Base-by-base conservation (phyloP, 768 basidiomycete species). In the Omphalotus guepiniiformis region DNA sequence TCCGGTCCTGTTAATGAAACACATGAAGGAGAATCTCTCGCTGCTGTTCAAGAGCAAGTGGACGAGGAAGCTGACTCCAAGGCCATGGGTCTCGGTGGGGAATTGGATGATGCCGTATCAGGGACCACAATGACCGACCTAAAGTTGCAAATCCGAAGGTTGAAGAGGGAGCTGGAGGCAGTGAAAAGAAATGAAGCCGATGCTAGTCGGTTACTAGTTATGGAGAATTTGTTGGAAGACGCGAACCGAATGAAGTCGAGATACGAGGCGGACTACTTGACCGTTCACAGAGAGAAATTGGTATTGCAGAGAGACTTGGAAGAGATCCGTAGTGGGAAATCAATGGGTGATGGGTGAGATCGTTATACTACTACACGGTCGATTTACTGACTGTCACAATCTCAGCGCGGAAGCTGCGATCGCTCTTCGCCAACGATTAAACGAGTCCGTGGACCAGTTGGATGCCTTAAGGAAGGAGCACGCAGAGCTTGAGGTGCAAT, bases 101-200 rank as follows among this genome's bases (percentile, higher is more conserved):
- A 95, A 66, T 71, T 96, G n/a, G 89, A 93, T 50, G 83, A 93
- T 54, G 90, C 90, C 0, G 75, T 92, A 36, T 64, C 79, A 22
- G 89, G 90, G 21, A 88, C 83, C 39, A 92, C 87, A 9, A 93
- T 85, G 82, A 98, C 93, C 1, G 91, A 93, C 60, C 70, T 97
- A 52, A 96, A 94, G 61, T 72, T 97, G 23, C 85, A 90, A 59
- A 80, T 97, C 41, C 80, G 85, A 50, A 84, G 80, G 50, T 75
- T 97, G 23, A 72, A 88, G 61, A 71, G 92, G 21, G 92, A 97
- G 60, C 72, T 98, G 26, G 83, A 85, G 40, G 76, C 80, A 4
- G 75, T 85, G 26, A 75, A 75, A 63, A 82, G 81, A 63, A 85
- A 88, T 51, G 83, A 87, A 56, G 85, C 71, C 5, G 90, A 93